Conservation (phyloP, 768 basidiomycete species). For the Lentinula aciculospora region DNA sequence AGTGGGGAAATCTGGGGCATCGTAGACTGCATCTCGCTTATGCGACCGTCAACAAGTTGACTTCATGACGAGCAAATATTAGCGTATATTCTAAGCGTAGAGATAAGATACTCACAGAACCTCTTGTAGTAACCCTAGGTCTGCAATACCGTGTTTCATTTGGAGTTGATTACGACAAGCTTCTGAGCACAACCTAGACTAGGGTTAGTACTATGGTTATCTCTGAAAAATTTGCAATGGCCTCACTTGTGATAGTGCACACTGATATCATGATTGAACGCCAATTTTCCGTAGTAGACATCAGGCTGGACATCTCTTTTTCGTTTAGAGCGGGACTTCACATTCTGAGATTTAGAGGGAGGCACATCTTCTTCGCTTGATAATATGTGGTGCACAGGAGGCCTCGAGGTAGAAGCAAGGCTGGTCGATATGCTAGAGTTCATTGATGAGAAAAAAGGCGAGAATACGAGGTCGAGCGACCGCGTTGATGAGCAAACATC, state of each 20-base stretch:
- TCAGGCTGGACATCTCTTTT: background rate
- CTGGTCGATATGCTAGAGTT: background rate
- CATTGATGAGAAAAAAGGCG: background rate
- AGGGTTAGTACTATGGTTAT: background rate
- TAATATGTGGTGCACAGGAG: background rate
- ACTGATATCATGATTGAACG: background rate
- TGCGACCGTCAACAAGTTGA: background rate
- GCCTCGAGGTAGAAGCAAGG: background rate
- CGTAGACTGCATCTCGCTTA: background rate
- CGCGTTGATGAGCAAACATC: slow-evolving; percentile 6
- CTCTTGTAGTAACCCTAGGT: background rate
- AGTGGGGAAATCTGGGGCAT: background rate
- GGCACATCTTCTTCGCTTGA: background rate
- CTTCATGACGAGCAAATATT: background rate
- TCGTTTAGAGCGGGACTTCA: background rate
- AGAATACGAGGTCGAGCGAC: slow-evolving; percentile 3
- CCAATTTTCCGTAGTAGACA: background rate
- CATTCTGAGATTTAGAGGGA: background rate
- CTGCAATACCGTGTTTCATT: background rate
- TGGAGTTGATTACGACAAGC: background rate
- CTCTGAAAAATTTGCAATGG: background rate
- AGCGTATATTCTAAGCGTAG: background rate
- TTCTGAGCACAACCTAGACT: background rate
- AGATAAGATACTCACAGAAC: background rate
- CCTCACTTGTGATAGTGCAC: background rate